Evolutionary conservation across 2,329 filamentous ascomycete genomes (phyloP).

Genomic region (Didymella keratinophila): DNA sequence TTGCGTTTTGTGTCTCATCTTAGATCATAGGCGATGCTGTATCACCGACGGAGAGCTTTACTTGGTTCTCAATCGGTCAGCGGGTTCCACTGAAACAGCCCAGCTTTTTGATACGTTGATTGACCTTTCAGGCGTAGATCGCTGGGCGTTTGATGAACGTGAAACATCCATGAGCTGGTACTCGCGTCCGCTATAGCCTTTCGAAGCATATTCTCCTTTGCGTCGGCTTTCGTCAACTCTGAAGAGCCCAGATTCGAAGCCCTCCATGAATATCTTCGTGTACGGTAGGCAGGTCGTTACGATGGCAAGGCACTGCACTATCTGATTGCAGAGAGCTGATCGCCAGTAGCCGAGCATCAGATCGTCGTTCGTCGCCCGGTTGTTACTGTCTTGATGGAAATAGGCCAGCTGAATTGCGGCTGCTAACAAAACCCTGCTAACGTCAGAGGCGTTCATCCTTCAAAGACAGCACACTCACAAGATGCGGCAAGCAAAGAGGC

Average conservation of each 20-base stretch:
- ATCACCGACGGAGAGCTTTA: neutral
- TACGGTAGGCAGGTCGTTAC: conserved; percentile 41
- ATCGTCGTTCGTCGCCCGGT: conserved; percentile 24
- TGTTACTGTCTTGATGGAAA: conserved; percentile 25
- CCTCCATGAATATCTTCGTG: conserved; percentile 40
- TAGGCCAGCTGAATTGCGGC: conserved; percentile 27
- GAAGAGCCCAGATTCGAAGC: conserved; percentile 37
- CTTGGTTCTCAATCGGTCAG: conserved; percentile 2
- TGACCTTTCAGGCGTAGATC: conserved; percentile 10
- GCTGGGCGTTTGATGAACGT: conserved; percentile 11
- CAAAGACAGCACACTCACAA: conserved; percentile 16
- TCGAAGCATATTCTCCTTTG: conserved; percentile 22
- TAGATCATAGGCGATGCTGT: neutral
- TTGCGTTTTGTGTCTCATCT: neutral
- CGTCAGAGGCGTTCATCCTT: neutral
- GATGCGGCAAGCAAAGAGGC: conserved; percentile 31
- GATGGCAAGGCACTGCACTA: conserved; percentile 36
- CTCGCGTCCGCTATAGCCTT: conserved; percentile 21
- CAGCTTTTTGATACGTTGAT: conserved; percentile 27
- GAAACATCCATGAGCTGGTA: conserved; percentile 32
- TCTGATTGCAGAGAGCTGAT: conserved; percentile 34
- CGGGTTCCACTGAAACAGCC: conserved; percentile 22
- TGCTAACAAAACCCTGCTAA: conserved; percentile 25
- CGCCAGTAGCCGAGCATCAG: conserved; percentile 41
- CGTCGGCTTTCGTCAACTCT: conserved; percentile 32